Evolutionary conservation across 2,329 filamentous ascomycete genomes (phyloP).

Genomic region (Sporothrix mexicana): DNA sequence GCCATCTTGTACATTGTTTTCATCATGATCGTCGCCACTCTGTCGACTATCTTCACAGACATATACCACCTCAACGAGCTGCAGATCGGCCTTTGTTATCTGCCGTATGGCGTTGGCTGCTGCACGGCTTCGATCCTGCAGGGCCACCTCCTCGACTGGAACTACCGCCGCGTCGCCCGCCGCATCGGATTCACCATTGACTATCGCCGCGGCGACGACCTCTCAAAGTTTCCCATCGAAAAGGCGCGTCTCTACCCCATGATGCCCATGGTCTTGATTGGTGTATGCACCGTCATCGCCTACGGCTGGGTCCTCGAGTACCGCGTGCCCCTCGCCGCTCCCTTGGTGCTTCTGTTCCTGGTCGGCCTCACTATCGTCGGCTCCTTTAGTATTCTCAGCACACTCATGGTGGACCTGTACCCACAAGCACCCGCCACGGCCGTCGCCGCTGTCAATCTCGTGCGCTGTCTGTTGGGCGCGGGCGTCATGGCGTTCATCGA

Average conservation of each 20-base stretch:
- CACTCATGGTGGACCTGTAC: slow-evolving; percentile 67
- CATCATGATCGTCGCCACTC: slow-evolving; percentile 59
- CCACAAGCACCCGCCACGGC: slow-evolving; percentile 65
- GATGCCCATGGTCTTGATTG: slow-evolving; percentile 60
- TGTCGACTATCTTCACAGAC: slow-evolving; percentile 57
- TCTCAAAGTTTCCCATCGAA: slow-evolving; percentile 61
- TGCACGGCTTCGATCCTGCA: slow-evolving; percentile 57
- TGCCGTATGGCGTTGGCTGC: slow-evolving; percentile 60
- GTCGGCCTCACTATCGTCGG: slow-evolving; percentile 65
- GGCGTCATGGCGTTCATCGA: slow-evolving; percentile 64
- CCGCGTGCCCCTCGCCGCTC: slow-evolving; percentile 56
- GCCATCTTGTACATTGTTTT: slow-evolving; percentile 63
- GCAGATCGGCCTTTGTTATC: slow-evolving; percentile 60
- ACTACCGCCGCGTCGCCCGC: slow-evolving; percentile 71
- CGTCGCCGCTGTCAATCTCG: slow-evolving; percentile 68
- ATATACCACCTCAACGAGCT: slow-evolving; percentile 60
- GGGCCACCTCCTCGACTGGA: slow-evolving; percentile 67
- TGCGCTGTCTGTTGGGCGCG: slow-evolving; percentile 66
- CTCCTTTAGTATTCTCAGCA: slow-evolving; percentile 67
- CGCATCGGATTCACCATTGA: slow-evolving; percentile 66
- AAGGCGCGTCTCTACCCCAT: slow-evolving; percentile 60
- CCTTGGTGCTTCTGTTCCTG: slow-evolving; percentile 62
- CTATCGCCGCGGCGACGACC: slow-evolving; percentile 60
- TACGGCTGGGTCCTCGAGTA: slow-evolving; percentile 60
- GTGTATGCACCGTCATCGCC: slow-evolving; percentile 58